phyloP scores from a whole-genome alignment of 164 flowering plant species.

The Aristolochia californica region DNA sequence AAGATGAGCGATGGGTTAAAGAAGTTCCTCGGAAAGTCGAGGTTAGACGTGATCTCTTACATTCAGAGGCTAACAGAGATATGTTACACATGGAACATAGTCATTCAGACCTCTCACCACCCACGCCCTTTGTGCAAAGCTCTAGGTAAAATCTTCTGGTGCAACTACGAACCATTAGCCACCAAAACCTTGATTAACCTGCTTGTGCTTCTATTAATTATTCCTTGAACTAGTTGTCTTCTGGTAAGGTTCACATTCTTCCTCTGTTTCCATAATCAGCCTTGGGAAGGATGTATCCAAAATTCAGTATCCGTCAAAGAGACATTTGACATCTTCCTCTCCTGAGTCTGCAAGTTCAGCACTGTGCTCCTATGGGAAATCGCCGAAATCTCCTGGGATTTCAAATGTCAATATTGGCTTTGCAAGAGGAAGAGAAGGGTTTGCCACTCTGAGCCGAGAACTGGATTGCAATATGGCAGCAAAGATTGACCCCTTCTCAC shows the following conservation, averaged over 20 bases:
- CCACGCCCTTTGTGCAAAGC: conserved; percentile 30
- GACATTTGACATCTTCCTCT: conserved; percentile 21
- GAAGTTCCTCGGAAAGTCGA: conserved; percentile 13
- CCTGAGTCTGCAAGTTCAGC: conserved; percentile 31
- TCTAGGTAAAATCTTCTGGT: conserved; percentile 6
- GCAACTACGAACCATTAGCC: too few species aligned
- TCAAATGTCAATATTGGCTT: conserved; percentile 14
- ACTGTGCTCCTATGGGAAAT: conserved; percentile 18
- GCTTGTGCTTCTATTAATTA: background rate
- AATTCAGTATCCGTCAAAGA: conserved; percentile 22
- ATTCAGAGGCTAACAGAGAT: conserved; percentile 8
- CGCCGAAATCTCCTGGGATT: conserved; percentile 15
- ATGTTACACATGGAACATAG: conserved; percentile 15
- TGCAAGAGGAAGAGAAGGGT: conserved; percentile 14
- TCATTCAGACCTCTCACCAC: conserved; percentile 29
- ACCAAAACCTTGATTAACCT: too few species aligned
- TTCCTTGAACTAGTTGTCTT: background rate
- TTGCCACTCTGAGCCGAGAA: conserved; percentile 14
- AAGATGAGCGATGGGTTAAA: conserved; percentile 16
- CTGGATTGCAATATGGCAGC: conserved; percentile 7
- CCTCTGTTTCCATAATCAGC: conserved; percentile 14
- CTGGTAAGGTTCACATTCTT: background rate
- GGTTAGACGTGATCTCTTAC: conserved; percentile 8
- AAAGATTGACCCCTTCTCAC: conserved; percentile 13
- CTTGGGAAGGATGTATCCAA: conserved; percentile 18